Percentiles rank a stretch among this genome's conserved stretches.
phyloP scores from a whole-genome alignment of 768 basidiomycete genomes.

The Amyloporia xantha region DNA sequence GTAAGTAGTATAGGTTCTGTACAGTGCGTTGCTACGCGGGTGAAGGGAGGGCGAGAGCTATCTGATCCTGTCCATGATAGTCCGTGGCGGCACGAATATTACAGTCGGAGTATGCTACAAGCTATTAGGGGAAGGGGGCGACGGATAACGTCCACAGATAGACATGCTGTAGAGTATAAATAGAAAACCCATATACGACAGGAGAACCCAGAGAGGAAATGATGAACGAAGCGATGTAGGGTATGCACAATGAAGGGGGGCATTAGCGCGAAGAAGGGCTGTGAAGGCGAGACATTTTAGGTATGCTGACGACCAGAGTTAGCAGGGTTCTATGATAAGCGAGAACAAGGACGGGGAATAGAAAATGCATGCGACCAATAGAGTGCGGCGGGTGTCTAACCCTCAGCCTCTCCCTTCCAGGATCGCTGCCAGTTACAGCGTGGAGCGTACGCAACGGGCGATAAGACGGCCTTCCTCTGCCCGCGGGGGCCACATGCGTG shows the following conservation, averaged over 20 bases:
- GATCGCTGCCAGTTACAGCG: too few species aligned
- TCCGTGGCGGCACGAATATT: too few species aligned
- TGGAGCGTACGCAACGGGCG: too few species aligned
- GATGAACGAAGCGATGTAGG: neutral
- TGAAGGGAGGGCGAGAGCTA: too few species aligned
- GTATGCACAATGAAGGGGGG: neutral
- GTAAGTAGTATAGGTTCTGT: too few species aligned
- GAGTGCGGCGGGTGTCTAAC: neutral
- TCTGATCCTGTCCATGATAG: too few species aligned
- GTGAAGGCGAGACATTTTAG: neutral
- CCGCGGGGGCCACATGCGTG: too few species aligned
- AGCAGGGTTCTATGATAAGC: neutral
- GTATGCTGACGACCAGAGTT: neutral
- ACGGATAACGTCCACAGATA: neutral
- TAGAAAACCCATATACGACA: too few species aligned
- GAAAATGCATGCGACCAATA: neutral
- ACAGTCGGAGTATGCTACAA: neutral
- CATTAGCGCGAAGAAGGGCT: neutral
- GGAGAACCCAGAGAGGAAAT: neutral
- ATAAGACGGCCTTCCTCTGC: neutral
- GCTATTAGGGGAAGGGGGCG: neutral
- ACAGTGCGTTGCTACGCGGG: too few species aligned
- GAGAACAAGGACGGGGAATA: too few species aligned
- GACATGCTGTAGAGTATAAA: neutral
- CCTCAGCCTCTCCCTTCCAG: neutral